phyloP scores from a whole-genome alignment of 768 basidiomycete species.

The Russula sp. region DNA sequence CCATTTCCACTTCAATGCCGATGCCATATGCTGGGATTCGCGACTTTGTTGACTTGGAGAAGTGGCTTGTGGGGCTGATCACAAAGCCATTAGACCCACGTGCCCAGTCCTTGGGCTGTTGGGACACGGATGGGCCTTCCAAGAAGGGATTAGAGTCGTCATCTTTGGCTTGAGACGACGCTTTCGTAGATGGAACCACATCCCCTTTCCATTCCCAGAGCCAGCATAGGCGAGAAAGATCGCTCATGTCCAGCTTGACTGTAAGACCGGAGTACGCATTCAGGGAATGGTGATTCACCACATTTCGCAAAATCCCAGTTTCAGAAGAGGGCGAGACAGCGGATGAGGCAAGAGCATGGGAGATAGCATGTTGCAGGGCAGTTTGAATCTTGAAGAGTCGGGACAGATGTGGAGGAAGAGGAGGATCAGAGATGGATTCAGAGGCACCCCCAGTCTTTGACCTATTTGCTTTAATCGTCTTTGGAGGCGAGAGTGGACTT shows the following conservation, averaged over 20 bases:
- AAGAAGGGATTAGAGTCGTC: constrained; percentile 36
- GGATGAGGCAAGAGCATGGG: constrained; percentile 80
- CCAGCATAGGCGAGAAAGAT: constrained; percentile 78
- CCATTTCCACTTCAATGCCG: constrained; percentile 84
- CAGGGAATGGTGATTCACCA: constrained; percentile 73
- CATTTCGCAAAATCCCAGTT: constrained; percentile 71
- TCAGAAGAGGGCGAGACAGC: constrained; percentile 74
- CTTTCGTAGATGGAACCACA: constrained; percentile 36
- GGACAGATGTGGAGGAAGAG: constrained; percentile 56
- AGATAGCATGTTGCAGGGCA: constrained; percentile 75
- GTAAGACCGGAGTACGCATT: constrained; percentile 65
- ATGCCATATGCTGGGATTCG: constrained; percentile 79
- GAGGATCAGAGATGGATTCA: constrained; percentile 31
- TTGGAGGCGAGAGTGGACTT: constrained; percentile 60
- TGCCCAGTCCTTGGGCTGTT: constrained; percentile 63
- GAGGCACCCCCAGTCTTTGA: constrained; percentile 12
- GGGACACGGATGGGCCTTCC: constrained; percentile 27
- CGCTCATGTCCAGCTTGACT: constrained; percentile 61
- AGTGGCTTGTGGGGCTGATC: constrained; percentile 68
- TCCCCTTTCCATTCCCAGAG: constrained; percentile 83
- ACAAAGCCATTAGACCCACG: constrained; percentile 80
- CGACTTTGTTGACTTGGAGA: constrained; percentile 60
- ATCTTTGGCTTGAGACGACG: constrained; percentile 10
- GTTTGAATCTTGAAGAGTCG: constrained; percentile 64
- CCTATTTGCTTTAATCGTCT: constrained; percentile 42